Conservation (phyloP, 1,284 basidiomycete genomes). For the Erythrobasidium hasegawianum region DNA sequence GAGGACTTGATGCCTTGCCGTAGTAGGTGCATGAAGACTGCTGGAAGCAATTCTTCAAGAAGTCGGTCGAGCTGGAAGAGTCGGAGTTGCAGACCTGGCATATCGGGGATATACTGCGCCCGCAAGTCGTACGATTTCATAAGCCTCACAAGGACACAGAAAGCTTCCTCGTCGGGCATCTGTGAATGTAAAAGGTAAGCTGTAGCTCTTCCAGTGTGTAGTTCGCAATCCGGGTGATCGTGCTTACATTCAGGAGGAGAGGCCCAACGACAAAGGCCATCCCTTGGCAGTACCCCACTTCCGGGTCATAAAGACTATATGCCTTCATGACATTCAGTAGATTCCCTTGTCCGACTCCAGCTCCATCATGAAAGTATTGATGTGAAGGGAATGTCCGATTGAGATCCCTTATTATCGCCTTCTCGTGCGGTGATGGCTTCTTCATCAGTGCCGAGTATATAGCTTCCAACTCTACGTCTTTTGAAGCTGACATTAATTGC, state of each 20-base stretch:
- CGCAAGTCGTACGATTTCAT: constrained; percentile 96
- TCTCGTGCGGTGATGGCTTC: constrained; percentile 81
- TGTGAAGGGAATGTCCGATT: constrained; percentile 97
- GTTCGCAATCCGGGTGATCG: not conserved
- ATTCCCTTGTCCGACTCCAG: constrained; percentile 91
- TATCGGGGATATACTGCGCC: constrained; percentile 94
- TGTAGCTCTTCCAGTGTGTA: not conserved
- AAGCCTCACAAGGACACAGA: constrained; percentile 89
- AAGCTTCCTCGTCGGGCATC: constrained; percentile 99
- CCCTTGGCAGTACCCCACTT: constrained; percentile 97
- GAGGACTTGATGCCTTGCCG: constrained; percentile 84
- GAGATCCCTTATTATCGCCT: constrained; percentile 85
- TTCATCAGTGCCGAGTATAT: constrained; percentile 80
- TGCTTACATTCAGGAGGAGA: constrained; percentile 76
- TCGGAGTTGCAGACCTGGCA: constrained; percentile 92
- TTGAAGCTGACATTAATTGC: constrained; percentile 95
- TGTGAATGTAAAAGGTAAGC: constrained; percentile 49
- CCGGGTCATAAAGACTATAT: constrained; percentile 90
- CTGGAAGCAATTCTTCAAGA: constrained; percentile 84
- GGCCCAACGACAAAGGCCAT: constrained; percentile 93
- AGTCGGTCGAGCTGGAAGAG: constrained; percentile 88
- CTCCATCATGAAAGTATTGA: constrained; percentile 80
- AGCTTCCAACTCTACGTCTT: constrained; percentile 80
- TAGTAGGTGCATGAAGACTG: constrained; percentile 84
- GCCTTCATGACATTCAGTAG: constrained; percentile 97